phyloP scores from a whole-genome alignment of 2,329 filamentous ascomycete species.

The Cryphonectria parasitica region DNA sequence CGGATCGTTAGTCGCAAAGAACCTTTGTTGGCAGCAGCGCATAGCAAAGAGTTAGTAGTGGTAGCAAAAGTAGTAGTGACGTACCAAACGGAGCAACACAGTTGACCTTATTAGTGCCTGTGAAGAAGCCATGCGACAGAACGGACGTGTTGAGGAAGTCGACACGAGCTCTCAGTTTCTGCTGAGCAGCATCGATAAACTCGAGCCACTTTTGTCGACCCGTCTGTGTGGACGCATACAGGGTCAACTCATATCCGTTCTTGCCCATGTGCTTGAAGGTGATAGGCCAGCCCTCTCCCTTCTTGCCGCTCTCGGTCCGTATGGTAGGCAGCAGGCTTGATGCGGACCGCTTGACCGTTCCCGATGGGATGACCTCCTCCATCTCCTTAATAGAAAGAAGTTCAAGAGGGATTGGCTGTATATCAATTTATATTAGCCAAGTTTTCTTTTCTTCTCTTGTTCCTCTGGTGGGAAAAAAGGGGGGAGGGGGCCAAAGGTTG shows the following conservation, averaged over 20 bases:
- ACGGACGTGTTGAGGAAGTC: slow-evolving; percentile 82
- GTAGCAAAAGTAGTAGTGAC: slow-evolving; percentile 36
- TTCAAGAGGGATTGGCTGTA: slow-evolving; percentile 86
- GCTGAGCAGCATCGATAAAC: slow-evolving; percentile 88
- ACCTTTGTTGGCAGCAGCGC: neutral
- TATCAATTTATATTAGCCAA: slow-evolving; percentile 27
- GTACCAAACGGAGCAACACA: slow-evolving; percentile 89
- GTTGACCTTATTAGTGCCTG: slow-evolving; percentile 79
- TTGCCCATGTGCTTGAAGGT: slow-evolving; percentile 96
- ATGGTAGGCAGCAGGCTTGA: slow-evolving; percentile 75
- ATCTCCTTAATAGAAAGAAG: slow-evolving; percentile 93
- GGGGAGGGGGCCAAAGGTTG: no score
- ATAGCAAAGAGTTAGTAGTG: neutral
- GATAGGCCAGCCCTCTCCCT: slow-evolving; percentile 83
- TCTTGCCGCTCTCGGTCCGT: slow-evolving; percentile 59
- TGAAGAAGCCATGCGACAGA: slow-evolving; percentile 64
- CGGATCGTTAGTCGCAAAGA: slow-evolving; percentile 29
- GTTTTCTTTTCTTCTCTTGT: neutral
- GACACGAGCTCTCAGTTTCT: slow-evolving; percentile 81
- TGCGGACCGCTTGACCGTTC: slow-evolving; percentile 82
- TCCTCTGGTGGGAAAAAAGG: no score
- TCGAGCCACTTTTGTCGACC: slow-evolving; percentile 97
- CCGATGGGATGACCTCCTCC: slow-evolving; percentile 89
- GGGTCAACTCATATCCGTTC: slow-evolving; percentile 88
- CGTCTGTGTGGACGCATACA: slow-evolving; percentile 84